Percentiles rank a stretch among this genome's conserved stretches.
Conservation (phyloP, 139 green algal genomes). For the Asterochloris erici region DNA sequence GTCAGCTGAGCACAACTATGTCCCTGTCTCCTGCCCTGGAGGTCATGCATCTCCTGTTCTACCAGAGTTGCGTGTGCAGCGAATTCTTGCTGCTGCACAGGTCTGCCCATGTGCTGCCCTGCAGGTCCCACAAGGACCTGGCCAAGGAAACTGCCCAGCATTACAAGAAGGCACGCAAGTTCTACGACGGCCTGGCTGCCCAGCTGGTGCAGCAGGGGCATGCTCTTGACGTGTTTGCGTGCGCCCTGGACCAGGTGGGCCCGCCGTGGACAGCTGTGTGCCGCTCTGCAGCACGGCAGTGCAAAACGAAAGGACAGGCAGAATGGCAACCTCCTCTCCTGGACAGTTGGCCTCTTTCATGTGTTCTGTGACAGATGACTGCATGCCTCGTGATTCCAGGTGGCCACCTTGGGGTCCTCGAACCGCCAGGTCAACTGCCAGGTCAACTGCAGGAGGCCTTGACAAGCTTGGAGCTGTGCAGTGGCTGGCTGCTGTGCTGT, state of each 20-base stretch:
- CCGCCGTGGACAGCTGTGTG: not conserved
- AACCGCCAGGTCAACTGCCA: too few relatives aligned
- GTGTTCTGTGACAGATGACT: not conserved
- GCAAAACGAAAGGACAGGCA: not conserved
- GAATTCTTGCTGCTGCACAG: not conserved
- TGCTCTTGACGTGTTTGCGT: conserved; percentile 93
- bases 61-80: not conserved
- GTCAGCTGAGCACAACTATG: not conserved
- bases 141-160: conserved; percentile 85
- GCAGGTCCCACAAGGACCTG: conserved; percentile 71
- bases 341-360: not conserved
- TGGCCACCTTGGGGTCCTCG: too few relatives aligned
- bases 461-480: not conserved
- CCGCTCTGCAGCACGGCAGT: not conserved
- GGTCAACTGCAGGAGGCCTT: too few relatives aligned
- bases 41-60: too few relatives aligned
- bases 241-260: conserved; percentile 90
- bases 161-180: conserved; percentile 87
- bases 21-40: not conserved
- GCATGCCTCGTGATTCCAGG: not conserved
- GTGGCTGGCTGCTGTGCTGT: conserved; percentile 19
- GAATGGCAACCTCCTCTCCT: too few relatives aligned
- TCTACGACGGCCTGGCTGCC: conserved; percentile 78
- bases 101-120: not conserved
- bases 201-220: conserved; percentile 85